Evolutionary conservation across 2,329 filamentous ascomycete species (phyloP), one percentile per base, ranked within the genome.

Genomic region (Ascochyta pisi): DNA sequence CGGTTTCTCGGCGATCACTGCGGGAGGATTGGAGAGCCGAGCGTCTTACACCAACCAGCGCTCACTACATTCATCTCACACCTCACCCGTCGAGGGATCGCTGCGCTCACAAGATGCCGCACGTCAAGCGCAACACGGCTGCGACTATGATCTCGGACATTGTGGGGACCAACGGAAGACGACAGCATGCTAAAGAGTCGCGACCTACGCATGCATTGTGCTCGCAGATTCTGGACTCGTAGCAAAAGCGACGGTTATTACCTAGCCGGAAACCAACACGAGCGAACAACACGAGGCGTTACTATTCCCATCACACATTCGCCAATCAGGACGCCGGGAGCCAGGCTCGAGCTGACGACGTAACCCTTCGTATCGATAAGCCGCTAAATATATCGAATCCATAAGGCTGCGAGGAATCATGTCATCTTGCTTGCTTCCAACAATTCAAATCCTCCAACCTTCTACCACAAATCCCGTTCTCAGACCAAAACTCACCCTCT

Each of bases 1-100:
- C 46, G 47, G 41, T 29, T 23, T 38, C 22, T 41, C 46, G 46
- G 53, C n/a, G 35, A 50, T 50, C 42, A 26, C 27, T 42, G 35
- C 53, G 53, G 52, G 29, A 50, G 37, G 38, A 27, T 48, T 50
- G 52, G 53, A 56, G 53, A 56, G 41, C 53, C 53, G 53, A 47
- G 37, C 33, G 2, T 39, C 29, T 23, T 50, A 44, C 46, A 47
- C 53, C 46, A 56, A 56, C 47, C 53, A 50, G 31, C 47, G 35
- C 19, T 19, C 37, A 19, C 37, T 23, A 42, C 15, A 4, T 22
- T 13, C 47, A 34, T 41, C 41, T 42, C 15, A 33, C 31, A 56
- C 31, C 52, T 41, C 46, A 55, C 37, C 42, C 40, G 45, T 44
- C 40, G 6, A 35, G 23, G 15, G 40, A 41, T 54, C 45, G 23